Evolutionary conservation across 257 asterid species (phyloP), one percentile per base, ranked within the genome.

Genomic region (Prunella vulgaris): DNA sequence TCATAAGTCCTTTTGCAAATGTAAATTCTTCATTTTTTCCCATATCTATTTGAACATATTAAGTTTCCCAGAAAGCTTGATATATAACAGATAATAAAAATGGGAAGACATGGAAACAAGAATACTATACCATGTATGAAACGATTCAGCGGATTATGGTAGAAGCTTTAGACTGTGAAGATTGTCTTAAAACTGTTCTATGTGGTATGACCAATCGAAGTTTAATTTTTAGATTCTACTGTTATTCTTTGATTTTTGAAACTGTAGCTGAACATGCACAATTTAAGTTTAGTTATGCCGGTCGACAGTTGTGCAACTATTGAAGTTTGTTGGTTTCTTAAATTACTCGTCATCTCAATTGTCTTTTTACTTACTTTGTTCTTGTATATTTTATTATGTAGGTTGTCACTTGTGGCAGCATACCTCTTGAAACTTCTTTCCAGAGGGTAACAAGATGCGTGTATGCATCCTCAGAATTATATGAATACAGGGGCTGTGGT

Each of bases 351-450:
- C 63, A 21, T 64, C 30, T 54, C 58, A 70, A 33, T 17, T 18
- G 33, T 17, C 58, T 20, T 72, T 17, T 30, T n/a, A 56, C 24
- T 70, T 68, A 24, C 60, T 33, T 40, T n/a, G 17, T 17, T 66
- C 12, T 69, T 24, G 10, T 13, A 18, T 44, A 56, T 7, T 58
- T 58, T 37, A 64, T 48, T 66, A 33, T 76, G 62, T 67, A 94
- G 99, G 95, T 94, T 56, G 98, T 92, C 76, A 94, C 99, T 21
- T 94, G 99, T 82, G 99, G 99, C 38, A 89, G 98, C 79, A 80
- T 92, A 78, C 95, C 99, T 37, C 98, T 94, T 62, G 98, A 91
- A 76, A 84, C 99, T 32, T 91, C 99, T 48, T 94, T 87, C 74
- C 97, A 89, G 83, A 82, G 79, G 83, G 78, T 83, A 53, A 82